Evolutionary conservation across 176 grass and related monocot genomes (phyloP).

Genomic region (Musa itinerans): DNA sequence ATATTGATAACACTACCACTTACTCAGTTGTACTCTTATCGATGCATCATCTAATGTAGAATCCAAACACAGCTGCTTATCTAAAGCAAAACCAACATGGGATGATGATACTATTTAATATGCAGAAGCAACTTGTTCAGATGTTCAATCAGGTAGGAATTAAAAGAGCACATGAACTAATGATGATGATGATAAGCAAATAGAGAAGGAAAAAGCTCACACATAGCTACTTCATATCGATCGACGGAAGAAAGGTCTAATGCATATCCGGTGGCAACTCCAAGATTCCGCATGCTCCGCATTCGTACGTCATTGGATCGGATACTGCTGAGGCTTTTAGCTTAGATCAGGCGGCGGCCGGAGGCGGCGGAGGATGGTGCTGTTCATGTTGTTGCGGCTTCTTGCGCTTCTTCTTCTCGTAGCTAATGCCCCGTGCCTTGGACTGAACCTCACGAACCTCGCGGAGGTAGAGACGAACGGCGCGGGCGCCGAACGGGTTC

Average conservation of each 20-base stretch:
- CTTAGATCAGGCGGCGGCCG: not conserved
- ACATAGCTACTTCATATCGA: not conserved
- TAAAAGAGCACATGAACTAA: not conserved
- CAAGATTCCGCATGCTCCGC: too few relatives aligned
- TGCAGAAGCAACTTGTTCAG: not conserved
- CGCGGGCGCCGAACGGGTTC: conserved; percentile 6
- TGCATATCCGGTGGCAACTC: not conserved
- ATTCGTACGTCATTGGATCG: too few relatives aligned
- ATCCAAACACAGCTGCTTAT: too few relatives aligned
- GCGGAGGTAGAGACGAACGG: conserved; percentile 2
- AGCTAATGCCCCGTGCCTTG: conserved; percentile 4
- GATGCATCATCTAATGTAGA: too few relatives aligned
- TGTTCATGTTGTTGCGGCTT: not conserved
- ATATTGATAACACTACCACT: too few relatives aligned
- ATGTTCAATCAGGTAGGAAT: not conserved
- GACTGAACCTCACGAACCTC: conserved; percentile 6
- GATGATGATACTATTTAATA: not conserved
- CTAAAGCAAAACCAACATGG: not conserved
- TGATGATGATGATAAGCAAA: not conserved
- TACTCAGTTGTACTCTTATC: too few relatives aligned
- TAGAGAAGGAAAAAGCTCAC: not conserved
- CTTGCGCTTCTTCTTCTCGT: conserved; percentile 15
- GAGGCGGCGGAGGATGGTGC: not conserved
- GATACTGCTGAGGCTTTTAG: too few relatives aligned
- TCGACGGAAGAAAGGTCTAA: not conserved